A percentile compares a stretch with the other conserved stretches of the same genome.
phyloP scores from a whole-genome alignment of 257 asterid genomes.

The Petrea volubilis region DNA sequence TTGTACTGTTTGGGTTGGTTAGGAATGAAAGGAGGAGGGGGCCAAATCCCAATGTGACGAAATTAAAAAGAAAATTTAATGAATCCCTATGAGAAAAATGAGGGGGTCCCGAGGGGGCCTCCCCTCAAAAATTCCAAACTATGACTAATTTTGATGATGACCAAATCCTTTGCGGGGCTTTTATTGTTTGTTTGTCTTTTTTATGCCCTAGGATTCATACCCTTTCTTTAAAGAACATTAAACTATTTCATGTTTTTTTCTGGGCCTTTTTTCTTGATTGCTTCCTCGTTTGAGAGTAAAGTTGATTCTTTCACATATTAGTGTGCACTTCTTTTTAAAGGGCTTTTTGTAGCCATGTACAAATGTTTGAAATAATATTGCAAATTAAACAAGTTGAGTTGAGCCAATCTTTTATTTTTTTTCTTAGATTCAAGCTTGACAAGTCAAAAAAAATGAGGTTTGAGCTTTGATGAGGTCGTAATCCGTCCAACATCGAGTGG shows the following conservation, averaged over 20 bases:
- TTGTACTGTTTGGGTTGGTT: conserved; percentile 4
- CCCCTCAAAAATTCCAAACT: conserved; percentile 28
- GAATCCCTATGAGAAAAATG: conserved; percentile 23
- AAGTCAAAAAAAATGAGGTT: too few species aligned
- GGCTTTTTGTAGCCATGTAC: background rate
- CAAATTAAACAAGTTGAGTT: too few species aligned
- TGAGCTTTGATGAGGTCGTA: too few species aligned
- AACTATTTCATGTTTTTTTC: background rate
- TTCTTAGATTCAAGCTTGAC: too few species aligned
- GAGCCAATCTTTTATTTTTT: too few species aligned
- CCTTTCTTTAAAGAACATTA: background rate
- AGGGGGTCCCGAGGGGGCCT: background rate
- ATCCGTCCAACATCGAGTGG: too few species aligned
- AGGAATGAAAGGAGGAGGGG: conserved; percentile 34
- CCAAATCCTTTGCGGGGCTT: background rate
- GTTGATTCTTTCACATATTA: background rate
- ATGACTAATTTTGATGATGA: conserved; percentile 19
- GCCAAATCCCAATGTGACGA: conserved; percentile 44
- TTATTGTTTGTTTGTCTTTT: conserved; percentile 18
- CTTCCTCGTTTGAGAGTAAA: conserved; percentile 36
- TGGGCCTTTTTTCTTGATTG: background rate
- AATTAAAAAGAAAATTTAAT: conserved; percentile 23
- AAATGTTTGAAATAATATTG: background rate
- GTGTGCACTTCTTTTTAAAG: conserved; percentile 27
- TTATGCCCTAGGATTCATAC: conserved; percentile 19